Evolutionary conservation across 1,139 yeast genomes (phyloP).

Genomic region (Geotrichum bryndzae): DNA sequence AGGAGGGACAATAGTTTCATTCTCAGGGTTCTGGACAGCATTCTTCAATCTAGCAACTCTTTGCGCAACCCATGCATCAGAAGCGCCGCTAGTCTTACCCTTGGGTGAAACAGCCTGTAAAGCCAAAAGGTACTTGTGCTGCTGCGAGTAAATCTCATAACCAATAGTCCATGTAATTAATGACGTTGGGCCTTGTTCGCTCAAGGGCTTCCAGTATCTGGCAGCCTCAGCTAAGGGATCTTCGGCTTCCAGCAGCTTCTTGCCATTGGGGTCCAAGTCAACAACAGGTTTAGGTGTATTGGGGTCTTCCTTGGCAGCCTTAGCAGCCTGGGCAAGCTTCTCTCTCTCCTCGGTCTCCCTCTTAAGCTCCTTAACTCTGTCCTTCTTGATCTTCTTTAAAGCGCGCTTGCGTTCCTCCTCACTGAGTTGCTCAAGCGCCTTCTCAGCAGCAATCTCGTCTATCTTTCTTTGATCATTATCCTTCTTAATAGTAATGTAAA

Average conservation of each 20-base stretch:
- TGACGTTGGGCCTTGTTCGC: constrained; percentile 32
- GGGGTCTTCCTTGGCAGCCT: constrained; percentile 19
- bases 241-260: constrained; percentile 32
- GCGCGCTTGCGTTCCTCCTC: constrained; percentile 34
- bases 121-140: constrained; percentile 45
- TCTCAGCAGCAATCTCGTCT: constrained; percentile 21
- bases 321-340: constrained; percentile 17
- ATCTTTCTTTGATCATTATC: constrained; percentile 20
- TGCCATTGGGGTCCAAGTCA: constrained; percentile 45
- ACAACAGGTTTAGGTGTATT: constrained; percentile 15
- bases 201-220: constrained; percentile 37
- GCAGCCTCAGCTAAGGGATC: constrained; percentile 40
- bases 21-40: constrained; percentile 23
- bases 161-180: constrained; percentile 39
- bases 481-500: constrained; percentile 47
- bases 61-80: constrained; percentile 28
- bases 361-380: constrained; percentile 38
- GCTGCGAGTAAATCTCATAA: constrained; percentile 40
- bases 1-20: constrained; percentile 26
- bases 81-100: constrained; percentile 32
- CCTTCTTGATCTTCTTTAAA: constrained; percentile 38
- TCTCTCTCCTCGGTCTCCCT: constrained; percentile 23
- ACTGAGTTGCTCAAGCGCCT: constrained; percentile 26
- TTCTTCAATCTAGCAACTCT: constrained; percentile 28
- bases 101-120: constrained; percentile 40